Percentiles rank a stretch among this genome's conserved stretches.
These are phyloP conservation scores for Obba rivulosa DNA, from an alignment of 768 basidiomycete genomes.

Conservation along the genomic window DNA sequence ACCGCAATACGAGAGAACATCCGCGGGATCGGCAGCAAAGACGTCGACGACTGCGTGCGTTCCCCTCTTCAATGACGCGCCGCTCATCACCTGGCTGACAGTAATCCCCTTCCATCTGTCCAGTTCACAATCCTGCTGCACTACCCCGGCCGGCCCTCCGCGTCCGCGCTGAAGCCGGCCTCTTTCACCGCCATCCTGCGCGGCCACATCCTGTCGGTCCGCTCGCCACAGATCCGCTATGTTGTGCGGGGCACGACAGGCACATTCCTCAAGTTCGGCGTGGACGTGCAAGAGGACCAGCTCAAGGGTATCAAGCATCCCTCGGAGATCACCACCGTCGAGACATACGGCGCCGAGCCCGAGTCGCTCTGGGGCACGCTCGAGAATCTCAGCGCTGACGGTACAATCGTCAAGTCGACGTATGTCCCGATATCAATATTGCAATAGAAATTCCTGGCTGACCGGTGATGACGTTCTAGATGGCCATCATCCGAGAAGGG, in stretches of 20 bases:
- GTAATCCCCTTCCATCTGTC: neutral
- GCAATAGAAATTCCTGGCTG: neutral
- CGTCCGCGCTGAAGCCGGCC: conserved; percentile 26
- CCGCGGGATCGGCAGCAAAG: conserved; percentile 55
- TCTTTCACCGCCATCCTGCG: conserved; percentile 65
- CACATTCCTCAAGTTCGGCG: conserved; percentile 67
- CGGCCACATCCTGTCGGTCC: conserved; percentile 64
- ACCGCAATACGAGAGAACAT: conserved; percentile 69
- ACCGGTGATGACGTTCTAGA: conserved; percentile 26
- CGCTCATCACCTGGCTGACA: conserved; percentile 22
- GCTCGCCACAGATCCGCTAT: conserved; percentile 64
- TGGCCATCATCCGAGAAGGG: conserved; percentile 62
- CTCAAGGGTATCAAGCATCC: conserved; percentile 52
- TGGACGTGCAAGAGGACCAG: conserved; percentile 78
- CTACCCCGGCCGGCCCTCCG: conserved; percentile 11
- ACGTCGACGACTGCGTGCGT: conserved; percentile 59
- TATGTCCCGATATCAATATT: conserved; percentile 25
- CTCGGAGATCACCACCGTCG: conserved; percentile 34
- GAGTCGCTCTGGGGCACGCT: conserved; percentile 57
- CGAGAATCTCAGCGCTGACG: conserved; percentile 48
- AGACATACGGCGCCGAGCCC: conserved; percentile 56
- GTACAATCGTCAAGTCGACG: conserved; percentile 28
- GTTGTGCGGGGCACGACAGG: conserved; percentile 67
- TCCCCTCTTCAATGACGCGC: neutral
- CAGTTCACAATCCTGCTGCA: conserved; percentile 19